phyloP scores from a whole-genome alignment of 2,329 filamentous ascomycete species.

The Emmonsia crescens region DNA sequence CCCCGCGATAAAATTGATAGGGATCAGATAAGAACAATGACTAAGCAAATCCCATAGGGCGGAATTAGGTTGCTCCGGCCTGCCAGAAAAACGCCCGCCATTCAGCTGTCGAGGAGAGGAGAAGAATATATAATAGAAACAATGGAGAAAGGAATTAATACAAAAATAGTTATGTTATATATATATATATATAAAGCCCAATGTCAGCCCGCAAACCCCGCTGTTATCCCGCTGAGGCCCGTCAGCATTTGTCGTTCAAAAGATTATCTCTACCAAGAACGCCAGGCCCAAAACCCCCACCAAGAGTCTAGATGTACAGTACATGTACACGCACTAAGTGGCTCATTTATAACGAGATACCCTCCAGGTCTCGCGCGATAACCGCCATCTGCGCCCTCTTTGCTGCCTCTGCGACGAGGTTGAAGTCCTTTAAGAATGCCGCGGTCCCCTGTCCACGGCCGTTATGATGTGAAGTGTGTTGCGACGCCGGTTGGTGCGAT shows the following conservation, averaged over 20 bases:
- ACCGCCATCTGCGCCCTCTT: conserved; percentile 86
- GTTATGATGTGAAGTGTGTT: background rate
- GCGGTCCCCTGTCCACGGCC: conserved; percentile 30
- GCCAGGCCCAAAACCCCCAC: background rate
- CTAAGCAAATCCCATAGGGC: background rate
- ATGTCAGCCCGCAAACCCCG: too few species aligned
- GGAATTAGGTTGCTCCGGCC: background rate
- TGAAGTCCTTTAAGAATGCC: conserved; percentile 67
- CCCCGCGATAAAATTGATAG: background rate
- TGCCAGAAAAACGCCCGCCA: background rate
- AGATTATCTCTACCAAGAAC: background rate
- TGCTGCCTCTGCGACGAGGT: conserved; percentile 78
- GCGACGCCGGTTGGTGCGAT: background rate
- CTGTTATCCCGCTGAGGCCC: background rate
- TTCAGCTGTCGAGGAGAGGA: background rate
- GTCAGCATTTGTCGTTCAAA: background rate
- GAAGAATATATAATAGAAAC: too few species aligned
- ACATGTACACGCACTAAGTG: background rate
- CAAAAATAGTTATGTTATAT: background rate
- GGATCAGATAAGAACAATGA: background rate
- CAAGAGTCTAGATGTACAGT: background rate
- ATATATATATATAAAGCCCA: background rate
- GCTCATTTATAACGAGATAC: conserved; percentile 24
- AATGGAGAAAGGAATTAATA: background rate
- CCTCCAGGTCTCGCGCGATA: conserved; percentile 69